Base-by-base conservation (phyloP, 2,329 filamentous ascomycete species). In the Beauveria bassiana region DNA sequence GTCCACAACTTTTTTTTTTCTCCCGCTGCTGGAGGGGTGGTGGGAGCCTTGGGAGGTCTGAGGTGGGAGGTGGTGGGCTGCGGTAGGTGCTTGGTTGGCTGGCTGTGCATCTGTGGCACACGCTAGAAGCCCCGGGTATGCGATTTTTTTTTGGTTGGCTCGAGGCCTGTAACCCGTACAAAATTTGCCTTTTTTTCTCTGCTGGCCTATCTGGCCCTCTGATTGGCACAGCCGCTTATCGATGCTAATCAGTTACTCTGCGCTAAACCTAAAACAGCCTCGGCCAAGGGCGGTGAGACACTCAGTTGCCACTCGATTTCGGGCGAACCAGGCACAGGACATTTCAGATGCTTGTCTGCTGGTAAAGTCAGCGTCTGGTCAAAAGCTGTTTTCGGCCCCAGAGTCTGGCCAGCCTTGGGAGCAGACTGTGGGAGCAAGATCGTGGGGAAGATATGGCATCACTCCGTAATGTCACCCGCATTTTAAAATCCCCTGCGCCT, bases 1-100 rank as follows among this genome's bases (percentile, higher is more conserved):
- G 66, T 68, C 67, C 67, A 70, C 68, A 71, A 69, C 63, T 67
- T 69, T 69, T 70, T 70, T 18, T 34, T 70, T 70, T 67, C 69
- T 70, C 66, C 66, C 65, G 42, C 38, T n/a, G 24, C 34, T 46
- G 38, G 59, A 55, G 51, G 51, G 59, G 59, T 50, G 59, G 59
- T 55, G 52, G 50, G 49, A 18, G 34, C 34, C 34, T 38, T 38
- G 14, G 34, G 34, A 38, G 34, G 34, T 38, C 34, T 38, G 34
- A 38, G 34, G 34, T 38, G 34, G 34, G 34, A 38, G 34, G 34
- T 38, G 42, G 49, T 45, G 20, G 42, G 31, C 50, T 52, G 31
- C 18, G 31, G 14, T 38, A 10, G 50, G 12, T 20, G 31, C 34
- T 14, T 38, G 31, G 22, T 45, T 20, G 45, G 43, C n/a, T 49